Base-by-base conservation (phyloP, 2,329 filamentous ascomycete species). In the Myriosclerotinia duriaeana region DNA sequence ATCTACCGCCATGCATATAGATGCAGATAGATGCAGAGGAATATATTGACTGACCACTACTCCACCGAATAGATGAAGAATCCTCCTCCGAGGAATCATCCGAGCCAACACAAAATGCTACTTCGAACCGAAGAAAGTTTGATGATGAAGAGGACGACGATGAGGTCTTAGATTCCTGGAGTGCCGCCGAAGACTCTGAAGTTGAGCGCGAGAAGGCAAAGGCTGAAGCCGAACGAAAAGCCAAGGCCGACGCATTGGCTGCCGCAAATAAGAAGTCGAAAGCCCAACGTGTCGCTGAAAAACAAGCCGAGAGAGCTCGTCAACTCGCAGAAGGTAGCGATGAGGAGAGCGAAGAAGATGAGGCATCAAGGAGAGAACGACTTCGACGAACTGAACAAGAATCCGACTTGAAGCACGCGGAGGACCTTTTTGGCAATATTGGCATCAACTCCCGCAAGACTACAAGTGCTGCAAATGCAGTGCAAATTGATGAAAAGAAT, bases 101-200 rank as follows among this genome's bases (percentile, higher is more conserved):
- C 72, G 83, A 83, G 72, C 83, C 81, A 71, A 80, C 81, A 65
- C 74, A 74, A 40, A 71, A 72, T 48, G 72, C 74, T 17, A 64
- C 68, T 58, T 63, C 73, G 20, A 70, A 73, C 55, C 69, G 76
- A 68, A 70, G 85, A 78, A 92, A 95, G 81, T 97, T 97, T 76
- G 93, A 95, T 73, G 94, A 98, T 73, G 94, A 98, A 78, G 88
- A 93, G 44, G 88, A 90, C 72, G 83, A 83, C 73, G 92, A 96
- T 79, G 93, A 67, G 15, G 65, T 98, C 66, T 86, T 97, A 76
- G 95, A 99, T 68, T 94, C 92, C 44, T 99, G 95, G 95, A 93
- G 98, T 76, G 94, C 92, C 67, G 93, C 91, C 73, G 95, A 98
- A 76, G 95, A 99, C 81, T 97, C 93, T 69, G 95, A 99, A 75